A percentile compares a stretch with the other conserved stretches of the same genome.
These are phyloP conservation scores for Ophiocordyceps camponoti-leonardi DNA, from an alignment of 2,329 filamentous ascomycete genomes.

Conservation along the genomic window DNA sequence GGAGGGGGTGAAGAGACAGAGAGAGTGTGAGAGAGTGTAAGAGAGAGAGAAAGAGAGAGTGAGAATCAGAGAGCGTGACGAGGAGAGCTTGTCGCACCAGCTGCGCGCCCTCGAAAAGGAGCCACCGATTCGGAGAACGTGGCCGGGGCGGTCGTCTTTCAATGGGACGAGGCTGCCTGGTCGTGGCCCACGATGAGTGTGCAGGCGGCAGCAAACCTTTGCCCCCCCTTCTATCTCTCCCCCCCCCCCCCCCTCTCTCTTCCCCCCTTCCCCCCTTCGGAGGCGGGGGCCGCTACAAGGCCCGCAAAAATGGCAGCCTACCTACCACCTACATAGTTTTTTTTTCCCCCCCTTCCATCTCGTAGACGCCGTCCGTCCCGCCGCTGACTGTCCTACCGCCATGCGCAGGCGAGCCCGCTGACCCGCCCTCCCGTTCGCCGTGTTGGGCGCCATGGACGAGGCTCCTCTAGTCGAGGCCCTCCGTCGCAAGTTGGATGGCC, in stretches of 20 bases:
- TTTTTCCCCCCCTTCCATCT: not conserved
- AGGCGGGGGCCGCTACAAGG: not conserved
- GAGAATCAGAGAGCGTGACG: too few relatives aligned
- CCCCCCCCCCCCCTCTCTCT: not conserved
- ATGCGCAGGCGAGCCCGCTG: constrained; percentile 16
- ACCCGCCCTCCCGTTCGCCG: constrained; percentile 10
- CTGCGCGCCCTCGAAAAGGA: not conserved
- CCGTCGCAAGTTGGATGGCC: constrained; percentile 33
- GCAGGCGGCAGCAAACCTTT: not conserved
- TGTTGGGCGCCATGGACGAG: constrained; percentile 18
- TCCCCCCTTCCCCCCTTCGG: too few relatives aligned
- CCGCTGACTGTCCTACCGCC: constrained; percentile 14
- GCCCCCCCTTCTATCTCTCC: too few relatives aligned
- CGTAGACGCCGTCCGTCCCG: not conserved
- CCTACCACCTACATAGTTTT: too few relatives aligned
- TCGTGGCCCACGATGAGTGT: not conserved
- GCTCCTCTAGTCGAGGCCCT: constrained; percentile 32
- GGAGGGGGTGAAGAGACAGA: not conserved
- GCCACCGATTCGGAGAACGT: too few relatives aligned
- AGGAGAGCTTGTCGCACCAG: not conserved
- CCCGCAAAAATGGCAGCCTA: not conserved
- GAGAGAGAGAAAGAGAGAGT: too few relatives aligned
- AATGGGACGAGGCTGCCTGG: not conserved
- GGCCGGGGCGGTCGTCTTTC: too few relatives aligned
- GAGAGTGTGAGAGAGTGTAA: too few relatives aligned